Base-by-base conservation (phyloP, 1,284 basidiomycete genomes). In the Sphagnurus paluster region DNA sequence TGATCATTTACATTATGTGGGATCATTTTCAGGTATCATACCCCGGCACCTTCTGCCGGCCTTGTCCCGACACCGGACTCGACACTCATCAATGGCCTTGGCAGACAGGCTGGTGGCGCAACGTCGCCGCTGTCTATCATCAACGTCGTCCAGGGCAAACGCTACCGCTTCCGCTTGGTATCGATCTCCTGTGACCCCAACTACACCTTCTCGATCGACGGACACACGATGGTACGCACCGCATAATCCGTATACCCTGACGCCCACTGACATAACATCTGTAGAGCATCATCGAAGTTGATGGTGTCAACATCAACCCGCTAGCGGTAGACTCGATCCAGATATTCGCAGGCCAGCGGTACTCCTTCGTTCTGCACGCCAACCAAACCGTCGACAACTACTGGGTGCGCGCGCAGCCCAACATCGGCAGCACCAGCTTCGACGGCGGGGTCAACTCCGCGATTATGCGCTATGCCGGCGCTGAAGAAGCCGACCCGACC, bases 401-500 rank as follows among this genome's bases (percentile, higher is more conserved):
- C 49, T 76, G 78, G 72, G 55, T 76, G 47, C 69, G 73, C 14
- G 62, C 65, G 1, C 46, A 59, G 17, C 65, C 66, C 6, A 61
- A 63, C 44, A 56, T 28, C 1, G 41, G 37, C 14, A 19, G 21
- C 23, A 29, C 35, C 2, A 50, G 48, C 3, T 70, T 74, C 50
- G 56, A 46, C 0, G 64, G 62, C 7, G 72, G 72, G 4, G 56
- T 71, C 33, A 79, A 78, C 53, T 65, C 67, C n/a, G 82, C 79
- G 2, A 77, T 84, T 45, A 55, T 84, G 23, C 70, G 75, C 14
- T 84, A 84, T 54, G 47, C 35, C 0, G 74, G 74, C 4, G 81
- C 80, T 2, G 52, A 61, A 0, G 42, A 46, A 1, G 34, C 34
- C 5, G 77, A 79, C 23, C 79, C 77, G 0, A 70, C 58, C 3